These are phyloP conservation scores for Miscanthus lutarioriparius DNA, from an alignment of 176 grass and related monocot species.

Conservation along the genomic window DNA sequence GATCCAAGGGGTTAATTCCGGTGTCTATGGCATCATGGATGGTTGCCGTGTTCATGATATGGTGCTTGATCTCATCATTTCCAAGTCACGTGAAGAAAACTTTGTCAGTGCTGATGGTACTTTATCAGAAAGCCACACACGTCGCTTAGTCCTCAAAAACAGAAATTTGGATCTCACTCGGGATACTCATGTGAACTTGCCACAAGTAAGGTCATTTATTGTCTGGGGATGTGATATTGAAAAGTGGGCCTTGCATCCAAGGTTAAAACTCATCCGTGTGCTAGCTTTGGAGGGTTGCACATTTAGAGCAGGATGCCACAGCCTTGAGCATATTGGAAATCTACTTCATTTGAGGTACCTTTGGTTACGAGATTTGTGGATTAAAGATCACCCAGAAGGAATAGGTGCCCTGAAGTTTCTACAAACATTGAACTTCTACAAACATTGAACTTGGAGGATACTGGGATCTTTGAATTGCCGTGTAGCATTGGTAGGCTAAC, in stretches of 20 bases:
- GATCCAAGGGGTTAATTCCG: not conserved
- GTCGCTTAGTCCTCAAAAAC: not conserved
- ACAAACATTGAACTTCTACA: no score
- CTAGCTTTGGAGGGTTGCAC: not conserved
- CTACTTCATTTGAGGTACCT: no score
- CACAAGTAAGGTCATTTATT: not conserved
- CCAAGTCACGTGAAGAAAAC: not conserved
- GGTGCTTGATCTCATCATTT: slow-evolving; percentile 7
- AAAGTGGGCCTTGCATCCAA: not conserved
- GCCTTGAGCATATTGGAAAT: no score
- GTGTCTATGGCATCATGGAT: not conserved
- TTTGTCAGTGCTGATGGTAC: not conserved
- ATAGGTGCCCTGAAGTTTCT: no score
- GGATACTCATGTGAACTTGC: not conserved
- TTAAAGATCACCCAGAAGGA: no score
- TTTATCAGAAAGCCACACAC: not conserved
- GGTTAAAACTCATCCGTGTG: not conserved
- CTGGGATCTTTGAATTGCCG: no score
- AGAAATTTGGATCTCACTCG: not conserved
- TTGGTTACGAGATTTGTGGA: no score
- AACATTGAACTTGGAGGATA: no score
- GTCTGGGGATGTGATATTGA: not conserved
- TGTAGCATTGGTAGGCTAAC: no score
- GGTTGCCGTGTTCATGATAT: slow-evolving; percentile 10
- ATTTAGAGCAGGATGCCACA: no score